Evolutionary conservation across 2,329 filamentous ascomycete genomes (phyloP).

Genomic region (Diaporthe ampelina): DNA sequence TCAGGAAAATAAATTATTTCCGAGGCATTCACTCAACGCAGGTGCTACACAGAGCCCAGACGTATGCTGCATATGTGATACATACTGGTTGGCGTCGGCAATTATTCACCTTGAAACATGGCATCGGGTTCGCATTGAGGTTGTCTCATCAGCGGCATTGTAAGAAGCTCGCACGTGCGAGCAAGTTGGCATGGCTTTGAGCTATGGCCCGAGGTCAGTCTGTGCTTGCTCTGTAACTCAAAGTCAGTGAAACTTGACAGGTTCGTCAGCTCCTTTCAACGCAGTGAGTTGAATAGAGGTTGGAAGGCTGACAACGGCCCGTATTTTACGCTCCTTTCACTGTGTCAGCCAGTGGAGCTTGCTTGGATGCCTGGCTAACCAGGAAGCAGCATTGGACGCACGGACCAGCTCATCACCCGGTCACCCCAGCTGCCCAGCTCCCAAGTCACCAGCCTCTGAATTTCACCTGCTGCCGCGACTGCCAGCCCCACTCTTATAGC

Average conservation of each 20-base stretch:
- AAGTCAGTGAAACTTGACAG: neutral
- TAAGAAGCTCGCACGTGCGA: neutral
- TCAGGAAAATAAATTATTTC: no score
- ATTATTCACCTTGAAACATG: neutral
- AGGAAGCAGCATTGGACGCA: neutral
- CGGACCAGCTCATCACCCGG: neutral
- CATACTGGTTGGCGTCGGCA: neutral
- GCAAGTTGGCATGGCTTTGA: neutral
- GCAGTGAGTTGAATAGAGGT: neutral
- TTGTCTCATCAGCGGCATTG: neutral
- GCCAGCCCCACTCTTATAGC: neutral
- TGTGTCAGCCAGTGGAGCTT: no score
- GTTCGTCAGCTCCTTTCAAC: neutral
- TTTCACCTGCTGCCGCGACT: neutral
- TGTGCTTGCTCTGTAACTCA: neutral
- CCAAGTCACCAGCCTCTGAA: slow-evolving; percentile 22
- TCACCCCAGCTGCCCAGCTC: neutral
- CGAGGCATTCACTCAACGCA: no score
- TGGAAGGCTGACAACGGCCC: neutral
- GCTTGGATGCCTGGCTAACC: neutral
- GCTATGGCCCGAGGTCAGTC: neutral
- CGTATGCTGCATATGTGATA: neutral
- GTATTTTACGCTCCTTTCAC: neutral
- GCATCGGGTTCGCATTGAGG: neutral
- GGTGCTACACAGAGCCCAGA: neutral